Evolutionary conservation across 441 rosid genomes (phyloP).

Genomic region (Metrosideros polymorpha): DNA sequence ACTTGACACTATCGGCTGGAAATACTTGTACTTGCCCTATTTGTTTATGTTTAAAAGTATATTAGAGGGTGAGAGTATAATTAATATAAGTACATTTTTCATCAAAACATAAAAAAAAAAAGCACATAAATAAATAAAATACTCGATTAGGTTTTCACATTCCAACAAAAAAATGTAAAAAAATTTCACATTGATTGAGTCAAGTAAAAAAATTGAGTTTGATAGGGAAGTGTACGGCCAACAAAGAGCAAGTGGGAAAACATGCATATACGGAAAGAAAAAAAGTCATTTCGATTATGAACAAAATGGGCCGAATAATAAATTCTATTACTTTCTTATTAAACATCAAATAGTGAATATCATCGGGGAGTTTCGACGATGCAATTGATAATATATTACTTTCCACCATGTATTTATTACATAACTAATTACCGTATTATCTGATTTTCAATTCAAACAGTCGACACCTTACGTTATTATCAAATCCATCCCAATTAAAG

Average conservation of each 20-base stretch:
- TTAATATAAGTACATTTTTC: background rate
- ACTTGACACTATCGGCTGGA: background rate
- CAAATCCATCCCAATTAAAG: too few species aligned
- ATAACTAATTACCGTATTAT: background rate
- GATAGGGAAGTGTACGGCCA: background rate
- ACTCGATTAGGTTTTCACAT: background rate
- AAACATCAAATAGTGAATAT: background rate
- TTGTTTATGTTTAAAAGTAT: background rate
- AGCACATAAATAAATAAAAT: background rate
- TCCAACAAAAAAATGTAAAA: too few species aligned
- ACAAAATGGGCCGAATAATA: background rate
- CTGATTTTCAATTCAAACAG: background rate
- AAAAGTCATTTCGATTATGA: background rate
- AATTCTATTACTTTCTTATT: background rate
- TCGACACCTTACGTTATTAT: background rate
- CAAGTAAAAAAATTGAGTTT: too few species aligned
- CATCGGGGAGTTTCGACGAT: background rate
- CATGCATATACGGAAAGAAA: background rate
- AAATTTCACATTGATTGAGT: rapidly evolving
- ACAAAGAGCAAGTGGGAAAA: background rate
- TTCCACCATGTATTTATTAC: background rate
- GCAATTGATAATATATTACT: background rate
- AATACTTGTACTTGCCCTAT: background rate
- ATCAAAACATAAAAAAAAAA: background rate
- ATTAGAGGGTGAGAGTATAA: background rate